Percentiles rank a stretch among this genome's conserved stretches.
Conservation (phyloP, 2,329 filamentous ascomycete genomes). For the Botrytis medusae region DNA sequence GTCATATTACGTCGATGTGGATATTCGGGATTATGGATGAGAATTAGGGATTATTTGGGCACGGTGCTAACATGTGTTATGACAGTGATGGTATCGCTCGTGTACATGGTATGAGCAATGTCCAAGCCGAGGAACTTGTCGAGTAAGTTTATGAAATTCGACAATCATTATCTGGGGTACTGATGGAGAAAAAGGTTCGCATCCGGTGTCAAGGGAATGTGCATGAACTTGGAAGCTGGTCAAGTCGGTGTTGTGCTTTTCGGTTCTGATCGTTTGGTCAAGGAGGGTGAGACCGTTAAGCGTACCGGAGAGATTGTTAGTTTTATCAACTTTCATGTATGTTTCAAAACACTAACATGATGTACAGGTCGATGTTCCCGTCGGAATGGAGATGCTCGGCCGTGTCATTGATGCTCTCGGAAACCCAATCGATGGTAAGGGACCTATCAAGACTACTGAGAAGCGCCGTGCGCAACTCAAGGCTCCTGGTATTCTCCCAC, state of each 20-base stretch:
- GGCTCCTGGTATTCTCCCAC: conserved; percentile 96
- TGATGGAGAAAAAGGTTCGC: conserved; percentile 69
- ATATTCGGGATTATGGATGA: conserved; percentile 1
- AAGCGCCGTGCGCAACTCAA: conserved; percentile 97
- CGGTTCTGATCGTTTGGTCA: conserved; percentile 99
- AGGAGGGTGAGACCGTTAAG: conserved; percentile 99
- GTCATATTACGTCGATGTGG: conserved; percentile 2
- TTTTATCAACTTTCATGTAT: conserved; percentile 34
- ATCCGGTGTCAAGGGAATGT: conserved; percentile 99
- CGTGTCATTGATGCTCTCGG: conserved; percentile 98
- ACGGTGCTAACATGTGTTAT: conserved; percentile 31
- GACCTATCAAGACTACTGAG: conserved; percentile 88
- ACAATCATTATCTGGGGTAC: conserved; percentile 24
- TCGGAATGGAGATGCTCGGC: conserved; percentile 88
- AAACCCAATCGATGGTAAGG: conserved; percentile 99
- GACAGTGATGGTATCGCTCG: conserved; percentile 99
- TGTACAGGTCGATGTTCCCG: conserved; percentile 86
- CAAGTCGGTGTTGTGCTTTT: conserved; percentile 99
- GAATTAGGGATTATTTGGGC: background rate
- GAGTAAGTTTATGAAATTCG: conserved; percentile 67
- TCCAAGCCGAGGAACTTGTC: conserved; percentile 99
- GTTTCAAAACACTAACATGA: conserved; percentile 26
- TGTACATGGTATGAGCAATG: conserved; percentile 99
- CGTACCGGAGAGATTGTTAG: conserved; percentile 98
- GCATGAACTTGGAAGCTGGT: conserved; percentile 99